Evolutionary conservation across 129 eudicot species (phyloP).

Genomic region (Chrysanthemum seticuspe): DNA sequence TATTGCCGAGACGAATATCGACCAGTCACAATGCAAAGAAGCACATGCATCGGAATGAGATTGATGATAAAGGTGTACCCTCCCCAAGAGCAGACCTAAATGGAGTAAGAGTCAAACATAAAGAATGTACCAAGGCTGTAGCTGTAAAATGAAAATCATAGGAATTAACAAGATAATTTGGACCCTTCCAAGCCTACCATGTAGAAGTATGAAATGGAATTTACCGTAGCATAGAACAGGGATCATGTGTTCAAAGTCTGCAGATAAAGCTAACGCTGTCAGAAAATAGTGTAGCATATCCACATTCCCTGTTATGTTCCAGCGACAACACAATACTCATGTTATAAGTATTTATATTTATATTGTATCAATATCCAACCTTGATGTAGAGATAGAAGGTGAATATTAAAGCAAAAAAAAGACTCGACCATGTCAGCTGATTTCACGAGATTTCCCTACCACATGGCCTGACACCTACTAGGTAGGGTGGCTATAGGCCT

Average conservation of each 20-base stretch:
- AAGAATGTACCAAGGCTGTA: not conserved
- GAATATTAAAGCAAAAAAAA: constrained; percentile 80
- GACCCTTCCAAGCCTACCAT: constrained; percentile 56
- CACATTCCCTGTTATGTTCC: constrained; percentile 13
- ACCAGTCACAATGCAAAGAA: constrained; percentile 94
- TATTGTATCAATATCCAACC: constrained; percentile 39
- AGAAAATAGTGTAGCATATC: constrained; percentile 20
- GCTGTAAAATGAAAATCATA: constrained; percentile 1
- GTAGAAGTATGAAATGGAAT: constrained; percentile 88
- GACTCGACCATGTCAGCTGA: no score
- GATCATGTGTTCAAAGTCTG: constrained; percentile 98
- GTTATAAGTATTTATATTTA: not conserved
- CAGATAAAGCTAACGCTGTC: constrained; percentile 29
- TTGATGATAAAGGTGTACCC: constrained; percentile 98
- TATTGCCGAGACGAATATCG: constrained; percentile 87
- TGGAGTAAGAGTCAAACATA: constrained; percentile 3
- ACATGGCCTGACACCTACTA: no score
- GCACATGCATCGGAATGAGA: constrained; percentile 97
- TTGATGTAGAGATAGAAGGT: constrained; percentile 92
- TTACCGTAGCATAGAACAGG: constrained; percentile 87
- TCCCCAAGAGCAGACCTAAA: constrained; percentile 99
- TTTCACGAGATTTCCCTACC: no score
- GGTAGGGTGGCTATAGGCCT: no score
- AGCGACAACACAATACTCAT: constrained; percentile 10
- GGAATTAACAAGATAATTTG: constrained; percentile 5